A percentile compares a stretch with the other conserved stretches of the same genome.
phyloP scores from a whole-genome alignment of 495 filamentous ascomycete species.

The Tuber brumale region DNA sequence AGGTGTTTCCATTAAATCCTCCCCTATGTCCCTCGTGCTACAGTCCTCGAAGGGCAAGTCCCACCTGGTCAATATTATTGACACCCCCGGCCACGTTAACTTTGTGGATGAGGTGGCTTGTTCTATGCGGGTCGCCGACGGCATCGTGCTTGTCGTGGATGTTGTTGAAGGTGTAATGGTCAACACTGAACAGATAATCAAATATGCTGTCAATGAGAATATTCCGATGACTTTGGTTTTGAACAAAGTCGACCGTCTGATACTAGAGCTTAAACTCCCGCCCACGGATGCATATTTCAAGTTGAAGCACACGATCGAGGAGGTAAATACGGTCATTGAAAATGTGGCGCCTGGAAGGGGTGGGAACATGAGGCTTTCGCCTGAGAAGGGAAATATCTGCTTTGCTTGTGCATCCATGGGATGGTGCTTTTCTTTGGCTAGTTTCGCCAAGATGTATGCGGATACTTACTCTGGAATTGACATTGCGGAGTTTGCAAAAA shows the following conservation, averaged over 20 bases:
- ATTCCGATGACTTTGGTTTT: slow-evolving; percentile 82
- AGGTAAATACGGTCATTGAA: slow-evolving; percentile 94
- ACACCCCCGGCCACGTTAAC: slow-evolving; percentile 96
- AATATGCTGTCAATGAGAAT: slow-evolving; percentile 84
- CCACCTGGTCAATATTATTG: slow-evolving; percentile 89
- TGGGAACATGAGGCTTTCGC: slow-evolving; percentile 72
- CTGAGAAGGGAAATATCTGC: slow-evolving; percentile 93
- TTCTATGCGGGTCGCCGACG: slow-evolving; percentile 78
- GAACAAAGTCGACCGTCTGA: slow-evolving; percentile 95
- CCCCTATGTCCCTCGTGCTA: slow-evolving; percentile 89
- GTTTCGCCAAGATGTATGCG: slow-evolving; percentile 93
- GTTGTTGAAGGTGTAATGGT: slow-evolving; percentile 97
- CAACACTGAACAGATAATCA: slow-evolving; percentile 94
- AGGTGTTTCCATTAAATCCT: slow-evolving; percentile 86
- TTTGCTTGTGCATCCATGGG: slow-evolving; percentile 90
- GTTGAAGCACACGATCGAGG: slow-evolving; percentile 92
- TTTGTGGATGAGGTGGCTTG: slow-evolving; percentile 95
- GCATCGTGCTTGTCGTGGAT: slow-evolving; percentile 88
- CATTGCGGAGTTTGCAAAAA: slow-evolving; percentile 64
- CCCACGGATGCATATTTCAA: slow-evolving; percentile 98
- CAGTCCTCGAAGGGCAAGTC: slow-evolving; percentile 86
- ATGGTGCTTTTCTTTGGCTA: slow-evolving; percentile 91
- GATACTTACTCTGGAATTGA: slow-evolving; percentile 78
- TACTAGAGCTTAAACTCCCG: slow-evolving; percentile 88
- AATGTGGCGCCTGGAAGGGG: slow-evolving; percentile 77